Conservation (phyloP, 2,329 filamentous ascomycete genomes). For the Colletotrichum incanum region DNA sequence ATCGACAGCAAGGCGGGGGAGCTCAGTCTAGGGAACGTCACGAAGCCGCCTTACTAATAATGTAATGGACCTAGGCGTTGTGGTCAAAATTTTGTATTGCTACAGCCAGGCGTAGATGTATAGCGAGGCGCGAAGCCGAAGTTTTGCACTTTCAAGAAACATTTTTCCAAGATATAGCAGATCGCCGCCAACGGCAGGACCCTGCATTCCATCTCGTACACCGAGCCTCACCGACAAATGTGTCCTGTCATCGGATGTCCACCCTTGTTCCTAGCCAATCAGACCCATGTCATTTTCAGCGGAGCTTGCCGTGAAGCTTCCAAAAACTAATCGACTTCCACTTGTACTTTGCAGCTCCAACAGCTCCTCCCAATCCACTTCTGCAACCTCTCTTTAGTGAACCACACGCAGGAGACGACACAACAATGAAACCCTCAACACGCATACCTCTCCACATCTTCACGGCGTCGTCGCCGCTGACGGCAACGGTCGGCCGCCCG, state of each 20-base stretch:
- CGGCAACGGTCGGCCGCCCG: constrained; percentile 47
- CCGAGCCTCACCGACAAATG: constrained; percentile 28
- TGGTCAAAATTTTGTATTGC: constrained; percentile 33
- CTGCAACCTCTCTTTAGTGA: constrained; percentile 7
- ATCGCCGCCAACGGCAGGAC: neutral
- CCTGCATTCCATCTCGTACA: constrained; percentile 2
- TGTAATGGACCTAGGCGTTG: constrained; percentile 47
- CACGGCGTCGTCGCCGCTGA: constrained; percentile 46
- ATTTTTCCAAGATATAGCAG: constrained; percentile 13
- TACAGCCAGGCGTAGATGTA: constrained; percentile 38
- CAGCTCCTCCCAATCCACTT: neutral
- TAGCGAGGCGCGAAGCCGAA: constrained; percentile 41
- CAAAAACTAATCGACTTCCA: constrained; percentile 35
- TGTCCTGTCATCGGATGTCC: constrained; percentile 5
- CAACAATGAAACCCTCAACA: constrained; percentile 59
- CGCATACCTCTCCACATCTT: constrained; percentile 54
- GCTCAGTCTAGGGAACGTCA: constrained; percentile 61
- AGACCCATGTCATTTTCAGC: neutral
- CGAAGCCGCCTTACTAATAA: constrained; percentile 65
- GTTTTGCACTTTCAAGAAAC: constrained; percentile 30
- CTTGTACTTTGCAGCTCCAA: constrained; percentile 3
- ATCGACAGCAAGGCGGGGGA: constrained; percentile 67
- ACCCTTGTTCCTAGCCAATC: constrained; percentile 34
- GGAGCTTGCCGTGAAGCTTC: constrained; percentile 25
- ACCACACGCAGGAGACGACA: neutral